Evolutionary conservation across 345 rosid species (phyloP), one percentile per base, ranked within the genome.

Genomic region (Salix purpurea): DNA sequence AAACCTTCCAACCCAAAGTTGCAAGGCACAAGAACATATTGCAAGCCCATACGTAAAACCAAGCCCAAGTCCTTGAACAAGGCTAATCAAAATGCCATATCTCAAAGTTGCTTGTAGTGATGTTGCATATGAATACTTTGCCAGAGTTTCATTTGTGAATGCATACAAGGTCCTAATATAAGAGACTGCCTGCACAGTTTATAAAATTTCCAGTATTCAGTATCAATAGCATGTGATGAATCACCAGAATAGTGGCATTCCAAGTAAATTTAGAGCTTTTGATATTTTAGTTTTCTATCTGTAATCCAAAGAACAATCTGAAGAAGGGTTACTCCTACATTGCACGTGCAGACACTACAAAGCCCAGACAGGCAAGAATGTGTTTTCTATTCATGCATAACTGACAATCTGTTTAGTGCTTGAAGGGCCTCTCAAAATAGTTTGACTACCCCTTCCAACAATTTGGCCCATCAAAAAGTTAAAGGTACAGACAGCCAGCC

Each of bases 41-140:
- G 97, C 97, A 82, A 94, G 98, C 71, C 98, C 98, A 88, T 94
- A 94, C 7, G 98, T 94, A 84, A 94, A 92, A 72, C 98, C 98
- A 84, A 94, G 97, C 65, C 98, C 98, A 81, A 94, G 97, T 73
- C 98, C 98, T 94, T 94, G 98, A 79, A 94, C 98, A 76, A 92
- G 97, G 79, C 98, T 94, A 73, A 94, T 94, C 80, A 90, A 76
- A 74, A 94, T 90, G 73, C 98, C 98, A 78, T 92, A 94, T 87
- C 97, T 87, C 83, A 94, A 84, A 71, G 98, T 94, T 81, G 98
- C 98, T 90, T 94, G 98, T 26, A 94, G 84, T 65, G 98, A 92
- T 77, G 92, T 94, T 61, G 98, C 98, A 82, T 94, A 94, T 64
- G 98, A 94, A 86, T 94, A 91, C 84, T 94, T 94, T 73, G 98